Percentiles rank a stretch among this genome's conserved stretches.
Evolutionary conservation across 495 filamentous ascomycete species (phyloP).

Genomic region (Penicillium cosmopolitanum): DNA sequence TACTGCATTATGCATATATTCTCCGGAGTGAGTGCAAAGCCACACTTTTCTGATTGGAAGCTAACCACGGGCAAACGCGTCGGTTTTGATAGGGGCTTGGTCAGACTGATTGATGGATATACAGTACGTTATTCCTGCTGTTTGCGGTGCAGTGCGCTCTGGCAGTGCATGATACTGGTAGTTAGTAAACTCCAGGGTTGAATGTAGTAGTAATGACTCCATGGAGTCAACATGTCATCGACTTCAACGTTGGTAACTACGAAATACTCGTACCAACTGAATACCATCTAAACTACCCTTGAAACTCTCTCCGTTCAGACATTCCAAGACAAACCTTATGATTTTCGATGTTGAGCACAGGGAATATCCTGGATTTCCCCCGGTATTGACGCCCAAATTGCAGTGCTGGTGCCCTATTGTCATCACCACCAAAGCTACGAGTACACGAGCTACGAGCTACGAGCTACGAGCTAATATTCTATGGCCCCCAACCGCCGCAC

Average conservation of each 20-base stretch:
- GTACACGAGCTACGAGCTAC: not conserved
- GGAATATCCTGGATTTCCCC: not conserved
- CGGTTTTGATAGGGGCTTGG: not conserved
- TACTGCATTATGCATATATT: not conserved
- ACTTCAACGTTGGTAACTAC: not conserved
- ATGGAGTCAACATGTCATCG: slow-evolving; percentile 1
- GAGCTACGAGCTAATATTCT: not conserved
- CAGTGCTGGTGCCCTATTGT: not conserved
- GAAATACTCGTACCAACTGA: not conserved
- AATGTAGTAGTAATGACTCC: too few relatives aligned
- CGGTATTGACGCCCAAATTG: not conserved
- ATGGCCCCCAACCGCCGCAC: slow-evolving; percentile 1
- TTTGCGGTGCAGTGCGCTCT: not conserved
- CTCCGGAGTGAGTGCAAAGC: not conserved
- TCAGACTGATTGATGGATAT: not conserved
- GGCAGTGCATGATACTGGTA: not conserved
- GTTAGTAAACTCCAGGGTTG: too few relatives aligned
- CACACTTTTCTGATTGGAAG: not conserved
- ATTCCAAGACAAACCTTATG: too few relatives aligned
- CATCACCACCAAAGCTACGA: not conserved
- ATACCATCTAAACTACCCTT: not conserved
- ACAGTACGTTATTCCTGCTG: too few relatives aligned
- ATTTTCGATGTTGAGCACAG: not conserved
- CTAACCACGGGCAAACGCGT: not conserved
- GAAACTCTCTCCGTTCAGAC: not conserved